These are phyloP conservation scores for Opeltia flavorubescens DNA, from an alignment of 495 filamentous ascomycete species.

Conservation along the genomic window DNA sequence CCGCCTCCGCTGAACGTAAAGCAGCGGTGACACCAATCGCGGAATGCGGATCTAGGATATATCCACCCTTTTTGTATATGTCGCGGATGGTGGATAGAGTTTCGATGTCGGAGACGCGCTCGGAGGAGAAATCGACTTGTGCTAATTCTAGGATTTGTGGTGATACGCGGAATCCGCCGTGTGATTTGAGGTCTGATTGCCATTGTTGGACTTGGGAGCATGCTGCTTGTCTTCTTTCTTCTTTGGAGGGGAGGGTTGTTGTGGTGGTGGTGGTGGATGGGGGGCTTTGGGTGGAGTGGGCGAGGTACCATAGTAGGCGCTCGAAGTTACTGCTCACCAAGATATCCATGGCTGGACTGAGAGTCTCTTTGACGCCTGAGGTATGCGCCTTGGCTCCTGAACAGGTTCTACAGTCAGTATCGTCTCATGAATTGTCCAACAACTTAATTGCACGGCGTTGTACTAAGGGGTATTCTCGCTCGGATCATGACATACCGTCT, in stretches of 20 bases:
- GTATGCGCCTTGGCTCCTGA: constrained; percentile 52
- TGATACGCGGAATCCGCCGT: constrained; percentile 70
- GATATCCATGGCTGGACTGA: constrained; percentile 93
- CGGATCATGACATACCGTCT: too few relatives aligned
- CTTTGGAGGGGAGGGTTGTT: too few relatives aligned
- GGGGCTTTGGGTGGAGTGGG: constrained; percentile 40
- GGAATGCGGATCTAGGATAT: constrained; percentile 85
- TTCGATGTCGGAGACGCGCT: constrained; percentile 66
- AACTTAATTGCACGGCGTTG: too few relatives aligned
- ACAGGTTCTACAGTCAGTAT: too few relatives aligned
- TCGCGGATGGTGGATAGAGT: constrained; percentile 59
- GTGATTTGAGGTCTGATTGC: constrained; percentile 59
- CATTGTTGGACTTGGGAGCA: constrained; percentile 53
- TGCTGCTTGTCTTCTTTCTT: constrained; percentile 32
- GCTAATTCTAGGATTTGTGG: constrained; percentile 49
- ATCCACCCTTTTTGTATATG: constrained; percentile 46
- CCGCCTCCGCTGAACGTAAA: constrained; percentile 18
- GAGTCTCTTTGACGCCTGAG: constrained; percentile 69
- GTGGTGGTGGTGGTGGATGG: constrained; percentile 12
- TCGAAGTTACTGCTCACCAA: constrained; percentile 93
- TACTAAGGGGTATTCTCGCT: too few relatives aligned
- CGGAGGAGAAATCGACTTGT: constrained; percentile 57
- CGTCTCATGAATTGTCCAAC: too few relatives aligned
- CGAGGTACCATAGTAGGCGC: constrained; percentile 85
- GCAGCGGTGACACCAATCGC: constrained; percentile 66